phyloP scores from a whole-genome alignment of 2,329 filamentous ascomycete species.

The Fusarium tanahbumbuense region DNA sequence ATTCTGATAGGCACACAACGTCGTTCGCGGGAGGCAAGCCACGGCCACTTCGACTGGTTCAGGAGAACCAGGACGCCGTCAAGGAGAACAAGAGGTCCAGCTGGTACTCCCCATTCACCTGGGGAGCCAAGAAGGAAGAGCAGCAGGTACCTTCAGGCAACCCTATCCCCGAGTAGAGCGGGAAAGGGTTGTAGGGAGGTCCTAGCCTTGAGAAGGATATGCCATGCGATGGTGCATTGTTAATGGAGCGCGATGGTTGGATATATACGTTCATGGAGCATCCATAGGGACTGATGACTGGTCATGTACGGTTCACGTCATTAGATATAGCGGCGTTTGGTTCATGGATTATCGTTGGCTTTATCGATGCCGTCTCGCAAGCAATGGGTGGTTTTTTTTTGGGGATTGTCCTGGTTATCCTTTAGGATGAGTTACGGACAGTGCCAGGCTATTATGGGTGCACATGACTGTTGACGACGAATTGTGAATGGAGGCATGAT shows the following conservation, averaged over 20 bases:
- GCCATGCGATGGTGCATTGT: conserved; percentile 25
- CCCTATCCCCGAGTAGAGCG: conserved; percentile 52
- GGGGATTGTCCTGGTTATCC: conserved; percentile 30
- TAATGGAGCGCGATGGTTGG: conserved; percentile 42
- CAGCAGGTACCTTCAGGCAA: conserved; percentile 43
- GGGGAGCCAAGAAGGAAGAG: conserved; percentile 63
- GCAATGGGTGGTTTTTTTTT: conserved; percentile 36
- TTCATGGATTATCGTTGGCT: conserved; percentile 48
- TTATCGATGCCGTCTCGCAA: conserved; percentile 41
- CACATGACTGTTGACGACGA: conserved; percentile 36
- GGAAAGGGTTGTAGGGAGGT: conserved; percentile 10
- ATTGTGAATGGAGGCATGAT: conserved; percentile 29
- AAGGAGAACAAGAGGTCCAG: conserved; percentile 70
- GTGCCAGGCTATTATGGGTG: conserved; percentile 24
- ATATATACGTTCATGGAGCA: conserved; percentile 43
- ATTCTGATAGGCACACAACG: conserved; percentile 67
- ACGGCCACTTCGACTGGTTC: conserved; percentile 85
- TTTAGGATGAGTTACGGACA: conserved; percentile 30
- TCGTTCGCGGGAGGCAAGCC: conserved; percentile 75
- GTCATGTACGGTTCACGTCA: conserved; percentile 49
- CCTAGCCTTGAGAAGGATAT: conserved; percentile 3
- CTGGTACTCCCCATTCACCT: conserved; percentile 72
- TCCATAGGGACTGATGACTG: conserved; percentile 43
- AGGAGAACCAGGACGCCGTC: conserved; percentile 72
- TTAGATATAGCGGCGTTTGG: conserved; percentile 49